Base-by-base conservation (phyloP, 139 green algal species). In the Trebouxia sp. region DNA sequence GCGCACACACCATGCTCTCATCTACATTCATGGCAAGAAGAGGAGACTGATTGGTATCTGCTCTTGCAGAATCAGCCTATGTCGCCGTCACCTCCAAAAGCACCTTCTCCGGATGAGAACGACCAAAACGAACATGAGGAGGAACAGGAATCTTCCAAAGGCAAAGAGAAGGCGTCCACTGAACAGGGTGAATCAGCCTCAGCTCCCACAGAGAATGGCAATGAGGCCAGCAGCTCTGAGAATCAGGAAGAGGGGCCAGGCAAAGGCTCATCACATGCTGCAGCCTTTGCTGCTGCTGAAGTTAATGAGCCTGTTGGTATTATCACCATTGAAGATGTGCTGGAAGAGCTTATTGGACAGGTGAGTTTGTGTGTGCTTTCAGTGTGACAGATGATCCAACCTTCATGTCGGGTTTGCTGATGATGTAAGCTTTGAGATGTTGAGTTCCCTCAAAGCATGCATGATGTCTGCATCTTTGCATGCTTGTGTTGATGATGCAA, bases 311-410 rank as follows among this genome's bases (percentile, higher is more conserved):
- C 87, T 6, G 65, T 92, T 20, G 88, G 89, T 24, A 89, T 93
- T 47, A 89, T 93, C 77, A 93, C 89, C 10, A 88, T 93, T 17
- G 89, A 93, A 80, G 89, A 93, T 65, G 89, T 93, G 39, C 66
- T 93, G 26, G 89, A 85, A 81, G 79, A 86, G 81, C 76, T 88
- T n/a, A 51, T 84, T 41, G 48, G 67, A 9, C 74, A 79, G 74
- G 74, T 79, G 32, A 22, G 50, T 22, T 28, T 22, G 22, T 58
- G 20, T 58, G 50, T 58, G 50, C 50, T 28, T 3, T 6, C 50
- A 10, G 3, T 17, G 1, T 6, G 22, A 58, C 48, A 28, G 50
- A 22, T 22, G 4, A 58, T 58, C 50, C 26, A 22, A 3, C 2
- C 2, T 58, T 17, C 50, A 58, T 17, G 20, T 28, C 50, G 26